Percentiles rank a stretch among this genome's conserved stretches.
These are phyloP conservation scores for Posidonia australis DNA, from an alignment of 106 monocot species.

Conservation along the genomic window DNA sequence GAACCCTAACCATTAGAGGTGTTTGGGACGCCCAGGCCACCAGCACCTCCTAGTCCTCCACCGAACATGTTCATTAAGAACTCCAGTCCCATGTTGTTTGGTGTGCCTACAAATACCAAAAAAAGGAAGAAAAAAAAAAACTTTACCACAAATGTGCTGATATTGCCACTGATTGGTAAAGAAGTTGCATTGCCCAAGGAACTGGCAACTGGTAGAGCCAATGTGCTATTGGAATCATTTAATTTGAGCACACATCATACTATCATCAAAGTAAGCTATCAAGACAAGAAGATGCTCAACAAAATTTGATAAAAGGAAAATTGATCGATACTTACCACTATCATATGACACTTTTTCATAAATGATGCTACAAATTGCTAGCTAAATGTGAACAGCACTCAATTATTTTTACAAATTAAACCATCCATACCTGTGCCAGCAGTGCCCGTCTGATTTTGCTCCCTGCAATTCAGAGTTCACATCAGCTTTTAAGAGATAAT, in stretches of 20 bases:
- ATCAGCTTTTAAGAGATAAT: background rate
- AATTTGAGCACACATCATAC: too few relatives aligned
- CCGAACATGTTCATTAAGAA: constrained; percentile 84
- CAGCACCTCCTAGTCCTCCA: constrained; percentile 51
- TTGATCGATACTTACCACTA: too few relatives aligned
- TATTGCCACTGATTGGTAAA: too few relatives aligned
- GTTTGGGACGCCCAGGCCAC: constrained; percentile 40
- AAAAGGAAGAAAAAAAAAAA: too few relatives aligned
- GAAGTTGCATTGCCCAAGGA: too few relatives aligned
- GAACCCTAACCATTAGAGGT: constrained; percentile 36
- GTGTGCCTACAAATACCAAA: constrained; percentile 14
- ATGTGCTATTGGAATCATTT: too few relatives aligned
- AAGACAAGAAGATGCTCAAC: too few relatives aligned
- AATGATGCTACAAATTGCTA: background rate
- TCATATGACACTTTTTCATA: too few relatives aligned
- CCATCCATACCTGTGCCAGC: constrained; percentile 31
- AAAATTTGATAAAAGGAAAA: constrained; percentile 7
- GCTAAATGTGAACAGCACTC: background rate
- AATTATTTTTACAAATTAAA: background rate
- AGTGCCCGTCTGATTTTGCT: constrained; percentile 3
- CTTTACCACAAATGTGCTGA: too few relatives aligned
- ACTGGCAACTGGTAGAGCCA: too few relatives aligned
- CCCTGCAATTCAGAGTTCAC: constrained; percentile 3
- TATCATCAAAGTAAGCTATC: too few relatives aligned
- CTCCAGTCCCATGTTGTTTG: constrained; percentile 34